These are phyloP conservation scores for Discostella pseudostelligera DNA, from an alignment of 108 stramenopile species.

Conservation along the genomic window DNA sequence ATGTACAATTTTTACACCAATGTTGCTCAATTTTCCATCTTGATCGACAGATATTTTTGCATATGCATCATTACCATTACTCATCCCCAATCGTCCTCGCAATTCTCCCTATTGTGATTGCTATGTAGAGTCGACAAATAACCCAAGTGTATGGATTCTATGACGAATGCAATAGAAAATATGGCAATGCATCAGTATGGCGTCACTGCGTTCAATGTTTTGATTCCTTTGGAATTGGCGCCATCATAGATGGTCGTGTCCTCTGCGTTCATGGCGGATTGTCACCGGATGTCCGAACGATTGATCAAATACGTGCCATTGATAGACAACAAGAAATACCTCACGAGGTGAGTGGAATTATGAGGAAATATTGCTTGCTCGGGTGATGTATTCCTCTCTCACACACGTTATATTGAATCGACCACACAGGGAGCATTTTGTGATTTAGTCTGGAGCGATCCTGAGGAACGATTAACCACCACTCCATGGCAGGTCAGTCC, in stretches of 20 bases:
- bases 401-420: not conserved
- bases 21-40: not conserved
- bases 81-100: not conserved
- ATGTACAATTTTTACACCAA: not conserved
- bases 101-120: not conserved
- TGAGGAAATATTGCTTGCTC: too few relatives aligned
- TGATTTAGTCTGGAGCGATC: constrained; percentile 87
- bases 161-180: constrained; percentile 82
- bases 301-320: constrained; percentile 87
- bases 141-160: constrained; percentile 96
- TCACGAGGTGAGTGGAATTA: constrained; percentile 48
- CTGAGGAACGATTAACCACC: constrained; percentile 63
- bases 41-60: not conserved
- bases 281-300: constrained; percentile 79
- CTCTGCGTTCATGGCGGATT: constrained; percentile 91
- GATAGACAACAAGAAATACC: constrained; percentile 90
- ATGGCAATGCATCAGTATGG: constrained; percentile 79
- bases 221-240: constrained; percentile 84
- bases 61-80: not conserved
- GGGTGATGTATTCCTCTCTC: not conserved
- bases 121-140: constrained; percentile 73
- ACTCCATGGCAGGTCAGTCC: constrained; percentile 67
- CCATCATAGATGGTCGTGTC: constrained; percentile 84
- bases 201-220: constrained; percentile 86
- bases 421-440: constrained; percentile 76